A percentile compares a stretch with the other conserved stretches of the same genome.
Conservation (phyloP, 768 basidiomycete genomes). For the Phlebiopsis flavidoalba region DNA sequence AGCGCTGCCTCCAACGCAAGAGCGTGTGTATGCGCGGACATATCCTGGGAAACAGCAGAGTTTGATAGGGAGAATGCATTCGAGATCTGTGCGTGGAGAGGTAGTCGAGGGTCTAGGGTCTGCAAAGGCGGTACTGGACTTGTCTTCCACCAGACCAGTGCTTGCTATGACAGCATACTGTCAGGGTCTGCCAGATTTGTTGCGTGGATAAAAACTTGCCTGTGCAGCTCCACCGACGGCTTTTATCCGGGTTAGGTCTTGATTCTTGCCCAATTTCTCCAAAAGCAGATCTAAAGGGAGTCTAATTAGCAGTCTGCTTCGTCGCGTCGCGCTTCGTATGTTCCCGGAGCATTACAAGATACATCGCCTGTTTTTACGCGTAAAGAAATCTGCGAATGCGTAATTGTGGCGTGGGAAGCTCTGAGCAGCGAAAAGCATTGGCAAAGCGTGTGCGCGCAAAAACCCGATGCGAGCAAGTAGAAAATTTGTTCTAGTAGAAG, state of each 20-base stretch:
- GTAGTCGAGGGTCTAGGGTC: conserved; percentile 64
- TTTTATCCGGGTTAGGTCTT: conserved; percentile 68
- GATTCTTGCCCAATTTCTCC: conserved; percentile 65
- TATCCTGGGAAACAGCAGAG: conserved; percentile 73
- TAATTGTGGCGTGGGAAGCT: conserved; percentile 2
- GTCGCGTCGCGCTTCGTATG: not conserved
- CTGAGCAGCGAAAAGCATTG: not conserved
- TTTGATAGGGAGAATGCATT: conserved; percentile 68
- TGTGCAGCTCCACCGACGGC: conserved; percentile 77
- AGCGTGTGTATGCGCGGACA: conserved; percentile 75
- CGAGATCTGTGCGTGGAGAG: conserved; percentile 64
- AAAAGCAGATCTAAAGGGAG: conserved; percentile 56
- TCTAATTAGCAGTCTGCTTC: not conserved
- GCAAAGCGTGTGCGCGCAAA: conserved; percentile 2
- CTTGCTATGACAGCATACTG: conserved; percentile 36
- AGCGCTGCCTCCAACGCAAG: conserved; percentile 69
- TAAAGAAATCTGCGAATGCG: not conserved
- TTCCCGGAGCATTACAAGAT: not conserved
- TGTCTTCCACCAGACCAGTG: conserved; percentile 85
- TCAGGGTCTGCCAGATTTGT: not conserved
- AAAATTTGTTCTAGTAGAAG: conserved; percentile 54
- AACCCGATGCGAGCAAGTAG: not conserved
- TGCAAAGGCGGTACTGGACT: conserved; percentile 69
- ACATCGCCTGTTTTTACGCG: not conserved
- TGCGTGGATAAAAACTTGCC: conserved; percentile 32